These are phyloP conservation scores for Meredithiella fracta DNA, from an alignment of 2,329 filamentous ascomycete genomes.

Conservation along the genomic window DNA sequence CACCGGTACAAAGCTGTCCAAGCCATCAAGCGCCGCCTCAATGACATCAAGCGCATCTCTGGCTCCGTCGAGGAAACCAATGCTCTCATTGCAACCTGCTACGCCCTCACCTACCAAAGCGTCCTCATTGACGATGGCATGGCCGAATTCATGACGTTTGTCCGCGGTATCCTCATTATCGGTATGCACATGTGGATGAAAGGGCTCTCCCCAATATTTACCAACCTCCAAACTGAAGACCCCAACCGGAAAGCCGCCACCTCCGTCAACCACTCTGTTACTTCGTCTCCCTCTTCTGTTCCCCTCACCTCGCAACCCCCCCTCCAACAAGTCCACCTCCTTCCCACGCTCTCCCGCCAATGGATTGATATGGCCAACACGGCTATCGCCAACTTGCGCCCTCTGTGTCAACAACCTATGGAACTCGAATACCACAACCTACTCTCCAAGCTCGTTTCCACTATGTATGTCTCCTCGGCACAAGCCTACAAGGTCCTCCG, in stretches of 20 bases:
- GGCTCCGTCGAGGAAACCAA: constrained; percentile 37
- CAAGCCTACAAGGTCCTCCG: constrained; percentile 32
- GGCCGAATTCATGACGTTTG: constrained; percentile 44
- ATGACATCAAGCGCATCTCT: constrained; percentile 24
- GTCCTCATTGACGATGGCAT: constrained; percentile 40
- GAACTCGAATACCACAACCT: constrained; percentile 31
- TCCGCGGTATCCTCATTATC: constrained; percentile 39
- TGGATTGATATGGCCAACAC: constrained; percentile 32
- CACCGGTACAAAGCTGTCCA: constrained; percentile 51
- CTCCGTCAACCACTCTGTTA: background rate
- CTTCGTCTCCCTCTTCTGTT: background rate
- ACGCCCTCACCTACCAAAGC: constrained; percentile 42
- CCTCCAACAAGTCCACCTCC: background rate
- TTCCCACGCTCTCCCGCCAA: constrained; percentile 29
- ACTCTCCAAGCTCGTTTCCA: constrained; percentile 31
- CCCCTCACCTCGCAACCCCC: background rate
- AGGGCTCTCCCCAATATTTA: constrained; percentile 33
- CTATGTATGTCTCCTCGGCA: constrained; percentile 33
- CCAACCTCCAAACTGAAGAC: constrained; percentile 1
- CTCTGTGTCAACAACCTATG: constrained; percentile 28
- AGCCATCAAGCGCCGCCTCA: constrained; percentile 39
- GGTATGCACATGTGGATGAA: constrained; percentile 36
- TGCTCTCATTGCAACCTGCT: constrained; percentile 42
- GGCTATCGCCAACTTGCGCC: constrained; percentile 26
- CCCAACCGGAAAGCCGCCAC: background rate